Evolutionary conservation across 2,329 filamentous ascomycete genomes (phyloP).

Genomic region (Passalora sequoiae): DNA sequence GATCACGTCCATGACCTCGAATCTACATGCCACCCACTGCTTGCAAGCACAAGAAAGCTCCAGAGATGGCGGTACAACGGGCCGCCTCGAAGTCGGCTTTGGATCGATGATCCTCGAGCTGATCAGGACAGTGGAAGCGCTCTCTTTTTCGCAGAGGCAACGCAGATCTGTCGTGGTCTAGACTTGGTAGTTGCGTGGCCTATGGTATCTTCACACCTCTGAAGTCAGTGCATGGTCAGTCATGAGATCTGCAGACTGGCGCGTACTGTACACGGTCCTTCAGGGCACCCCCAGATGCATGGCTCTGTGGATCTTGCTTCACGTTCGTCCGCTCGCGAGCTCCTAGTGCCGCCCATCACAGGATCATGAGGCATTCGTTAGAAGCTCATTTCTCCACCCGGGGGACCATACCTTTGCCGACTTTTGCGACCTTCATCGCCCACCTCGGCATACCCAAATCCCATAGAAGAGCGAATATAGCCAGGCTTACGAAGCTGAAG

Average conservation of each 20-base stretch:
- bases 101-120: too few relatives aligned
- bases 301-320: too few relatives aligned
- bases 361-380: background rate
- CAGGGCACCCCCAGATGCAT: too few relatives aligned
- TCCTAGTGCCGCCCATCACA: background rate
- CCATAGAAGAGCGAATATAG: background rate
- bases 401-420: background rate
- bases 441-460: constrained; percentile 2
- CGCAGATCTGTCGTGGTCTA: too few relatives aligned
- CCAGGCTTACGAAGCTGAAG: background rate
- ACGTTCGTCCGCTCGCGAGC: background rate
- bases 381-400: background rate
- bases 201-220: background rate
- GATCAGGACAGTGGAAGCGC: too few relatives aligned
- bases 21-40: too few relatives aligned
- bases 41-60: too few relatives aligned
- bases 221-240: too few relatives aligned
- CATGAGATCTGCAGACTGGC: background rate
- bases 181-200: background rate
- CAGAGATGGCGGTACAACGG: too few relatives aligned
- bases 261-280: background rate
- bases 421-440: background rate
- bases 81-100: too few relatives aligned
- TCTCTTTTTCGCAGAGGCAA: too few relatives aligned
- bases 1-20: too few relatives aligned